Base-by-base conservation (phyloP, 2,329 filamentous ascomycete species). In the Hymenoscyphus repandus region DNA sequence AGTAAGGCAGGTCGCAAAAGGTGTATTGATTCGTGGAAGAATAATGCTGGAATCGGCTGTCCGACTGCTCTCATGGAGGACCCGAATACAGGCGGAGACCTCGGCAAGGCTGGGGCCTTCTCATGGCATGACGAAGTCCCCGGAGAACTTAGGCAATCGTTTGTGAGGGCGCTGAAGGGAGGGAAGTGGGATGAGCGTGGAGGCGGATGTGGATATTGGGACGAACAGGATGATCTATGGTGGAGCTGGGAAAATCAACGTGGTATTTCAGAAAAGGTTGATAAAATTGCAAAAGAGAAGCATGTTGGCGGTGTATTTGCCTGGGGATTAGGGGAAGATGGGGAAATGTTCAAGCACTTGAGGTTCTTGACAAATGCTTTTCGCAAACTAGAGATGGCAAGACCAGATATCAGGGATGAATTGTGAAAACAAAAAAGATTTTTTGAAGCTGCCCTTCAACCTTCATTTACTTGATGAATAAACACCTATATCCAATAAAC, bases 321-420 rank as follows among this genome's bases (percentile, higher is more conserved):
- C 0, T 90, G 85, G 86, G 85, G 82, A 17, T 62, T 90, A 51
- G 86, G 83, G 1, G 85, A 90, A 67, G 86, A 90, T 61, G 70
- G 65, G 9, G 61, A 66, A 27, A 58, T 69, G 27, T 76, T 68
- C 63, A 64, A 56, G 39, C 75, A 76, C 59, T 51, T 80, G 9
- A 62, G 66, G 51, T 68, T 69, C 3, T 71, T 77, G 63, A 67
- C 65, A 32, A 27, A 22, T 22, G 45, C 43, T 15, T 49, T 41
- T 42, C 12, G 27, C 13, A 31, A 34, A 5, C 42, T 44, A 31
- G 33, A 42, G 22, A 31, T 30, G 20, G 43, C 6, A 11, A 18
- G 22, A 15, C 32, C 17, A 20, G 31, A 34, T 12, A 13, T 20
- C 3, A 43, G 41, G 31, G 42, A 49, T 46, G 50, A 52, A 46